Evolutionary conservation across 2,329 filamentous ascomycete species (phyloP), one percentile per base, ranked within the genome.

Genomic region (Arthrocladium fulminans): DNA sequence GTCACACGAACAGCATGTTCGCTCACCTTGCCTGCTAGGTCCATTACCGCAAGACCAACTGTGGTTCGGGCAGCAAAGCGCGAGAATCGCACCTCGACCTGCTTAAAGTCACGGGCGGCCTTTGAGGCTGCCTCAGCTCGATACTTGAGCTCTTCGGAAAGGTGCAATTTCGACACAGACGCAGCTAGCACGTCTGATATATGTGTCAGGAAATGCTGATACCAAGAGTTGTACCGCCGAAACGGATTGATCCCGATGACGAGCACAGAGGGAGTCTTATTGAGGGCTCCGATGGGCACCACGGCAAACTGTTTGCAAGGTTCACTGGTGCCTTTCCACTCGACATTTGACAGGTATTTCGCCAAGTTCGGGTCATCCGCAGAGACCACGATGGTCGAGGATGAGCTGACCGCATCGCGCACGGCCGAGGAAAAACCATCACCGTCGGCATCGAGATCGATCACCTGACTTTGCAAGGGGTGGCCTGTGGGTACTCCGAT

Each of bases 191-290:
- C 39, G 19, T 39, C 30, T 3, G 47, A 24, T 15, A 49, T 20
- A 4, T 30, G 25, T 24, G 25, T 13, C 15, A 49, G 22, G 20
- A 49, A 49, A 8, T 44, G 24, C 19, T 44, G 44, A 29, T 51
- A 51, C 23, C 35, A 30, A 2, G 17, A 10, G 27, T 51, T 44
- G 24, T 48, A 51, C 37, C 43, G 35, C 22, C 44, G 9, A n/a
- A 24, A 23, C 15, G 49, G 49, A 32, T 51, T 51, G 19, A 51
- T 29, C 3, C 44, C 49, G 3, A 48, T 20, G 5, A 48, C 38
- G 13, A 51, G 32, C 13, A 47, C 22, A 15, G 45, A 35, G 9
- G 25, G 25, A 9, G 19, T 24, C 34, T 10, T 23, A 9, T 10
- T 20, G 5, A 13, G 17, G 27, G 13, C 35, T 9, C 17, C 13